phyloP scores from a whole-genome alignment of 768 basidiomycete species.

The Dendrothele bispora region DNA sequence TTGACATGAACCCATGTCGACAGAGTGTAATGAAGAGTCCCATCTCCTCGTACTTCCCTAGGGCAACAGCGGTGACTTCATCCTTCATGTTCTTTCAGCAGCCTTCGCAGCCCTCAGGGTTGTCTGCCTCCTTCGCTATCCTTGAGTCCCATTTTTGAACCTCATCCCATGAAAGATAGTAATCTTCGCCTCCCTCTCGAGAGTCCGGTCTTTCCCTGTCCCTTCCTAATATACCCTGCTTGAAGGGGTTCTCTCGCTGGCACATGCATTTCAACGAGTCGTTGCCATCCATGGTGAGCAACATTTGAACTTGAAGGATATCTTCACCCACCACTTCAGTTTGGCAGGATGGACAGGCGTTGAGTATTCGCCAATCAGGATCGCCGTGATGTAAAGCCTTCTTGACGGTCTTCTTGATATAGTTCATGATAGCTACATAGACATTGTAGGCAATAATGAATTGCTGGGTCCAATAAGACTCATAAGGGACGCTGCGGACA shows the following conservation, averaged over 20 bases:
- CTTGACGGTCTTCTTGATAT: conserved; percentile 11
- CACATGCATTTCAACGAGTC: not conserved
- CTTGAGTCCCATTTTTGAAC: conserved; percentile 3
- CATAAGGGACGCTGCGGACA: conserved; percentile 10
- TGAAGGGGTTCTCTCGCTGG: not conserved
- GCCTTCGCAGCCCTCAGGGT: conserved; percentile 1
- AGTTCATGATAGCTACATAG: conserved; percentile 21
- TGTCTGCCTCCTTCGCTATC: not conserved
- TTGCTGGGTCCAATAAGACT: conserved; percentile 11
- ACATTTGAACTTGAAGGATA: conserved; percentile 7
- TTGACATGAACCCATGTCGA: not conserved
- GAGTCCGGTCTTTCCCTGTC: not conserved
- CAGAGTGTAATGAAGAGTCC: conserved; percentile 2
- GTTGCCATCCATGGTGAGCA: conserved; percentile 8
- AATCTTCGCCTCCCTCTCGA: conserved; percentile 2
- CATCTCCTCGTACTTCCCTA: not conserved
- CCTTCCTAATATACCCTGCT: not conserved
- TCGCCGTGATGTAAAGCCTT: conserved; percentile 13
- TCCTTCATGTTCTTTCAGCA: conserved; percentile 9
- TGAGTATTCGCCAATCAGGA: conserved; percentile 19
- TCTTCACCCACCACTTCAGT: conserved; percentile 20
- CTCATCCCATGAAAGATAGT: conserved; percentile 3
- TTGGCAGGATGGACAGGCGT: conserved; percentile 23
- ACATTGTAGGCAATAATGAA: conserved; percentile 23
- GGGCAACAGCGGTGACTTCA: not conserved